These are phyloP conservation scores for Bisporella sp. DNA, from an alignment of 2,329 filamentous ascomycete species.

Conservation along the genomic window DNA sequence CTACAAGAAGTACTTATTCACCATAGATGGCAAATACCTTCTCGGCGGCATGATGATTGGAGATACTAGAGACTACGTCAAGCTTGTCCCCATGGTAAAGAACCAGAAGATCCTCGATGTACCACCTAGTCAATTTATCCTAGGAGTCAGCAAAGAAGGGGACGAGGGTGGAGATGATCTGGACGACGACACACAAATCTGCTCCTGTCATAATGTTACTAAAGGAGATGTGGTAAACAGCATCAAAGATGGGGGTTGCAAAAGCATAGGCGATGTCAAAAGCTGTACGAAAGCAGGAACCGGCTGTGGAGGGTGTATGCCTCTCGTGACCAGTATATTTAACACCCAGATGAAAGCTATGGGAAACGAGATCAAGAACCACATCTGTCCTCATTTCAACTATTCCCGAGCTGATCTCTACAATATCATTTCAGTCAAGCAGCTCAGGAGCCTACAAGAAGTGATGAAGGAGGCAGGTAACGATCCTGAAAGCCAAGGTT, in stretches of 20 bases:
- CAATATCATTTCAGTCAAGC: constrained; percentile 80
- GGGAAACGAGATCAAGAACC: constrained; percentile 81
- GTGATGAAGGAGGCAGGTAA: constrained; percentile 76
- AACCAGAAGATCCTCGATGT: constrained; percentile 72
- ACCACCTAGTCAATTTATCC: constrained; percentile 74
- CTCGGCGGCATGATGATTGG: constrained; percentile 98
- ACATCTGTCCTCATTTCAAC: constrained; percentile 77
- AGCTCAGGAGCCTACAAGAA: constrained; percentile 61
- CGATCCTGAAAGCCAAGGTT: constrained; percentile 66
- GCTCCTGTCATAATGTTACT: constrained; percentile 87
- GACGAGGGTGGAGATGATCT: constrained; percentile 73
- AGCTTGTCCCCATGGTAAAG: constrained; percentile 81
- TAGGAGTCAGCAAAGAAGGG: constrained; percentile 67
- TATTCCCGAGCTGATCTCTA: constrained; percentile 84
- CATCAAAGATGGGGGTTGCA: constrained; percentile 74
- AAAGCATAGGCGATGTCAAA: constrained; percentile 75
- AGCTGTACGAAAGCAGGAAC: constrained; percentile 88
- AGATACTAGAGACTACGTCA: constrained; percentile 85
- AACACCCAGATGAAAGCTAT: constrained; percentile 80
- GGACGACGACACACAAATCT: constrained; percentile 80
- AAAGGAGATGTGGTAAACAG: constrained; percentile 71
- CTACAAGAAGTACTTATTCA: constrained; percentile 93
- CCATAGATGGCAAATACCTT: constrained; percentile 80
- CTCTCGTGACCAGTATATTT: constrained; percentile 82
- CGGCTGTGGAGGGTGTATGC: constrained; percentile 85